Base-by-base conservation (phyloP, 2,329 filamentous ascomycete genomes). In the Aspergillus fumigatus region DNA sequence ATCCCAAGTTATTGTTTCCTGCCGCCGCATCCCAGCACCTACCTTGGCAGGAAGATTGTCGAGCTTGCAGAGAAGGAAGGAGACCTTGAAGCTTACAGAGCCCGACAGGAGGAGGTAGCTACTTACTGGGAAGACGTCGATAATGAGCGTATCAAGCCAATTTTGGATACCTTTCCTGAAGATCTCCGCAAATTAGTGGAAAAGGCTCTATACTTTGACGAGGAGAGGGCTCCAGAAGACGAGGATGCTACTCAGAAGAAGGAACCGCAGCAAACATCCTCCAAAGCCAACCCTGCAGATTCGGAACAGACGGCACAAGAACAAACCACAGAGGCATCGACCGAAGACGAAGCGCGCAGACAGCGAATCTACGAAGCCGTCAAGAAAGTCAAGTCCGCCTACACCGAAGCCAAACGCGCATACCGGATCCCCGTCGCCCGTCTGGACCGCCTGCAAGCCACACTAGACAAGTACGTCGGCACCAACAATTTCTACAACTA, bases 401-500 rank as follows among this genome's bases (percentile, higher is more conserved):
- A 96, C 72, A 82, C 93, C 56, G 77, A 83, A 5, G 92, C 92
- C 29, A 96, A 96, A 77, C 87, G 89, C 48, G 82, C 86, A 1
- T 97, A 97, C 72, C 90, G 93, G 51, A 88, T 96, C 55, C 87
- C 88, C 0, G 77, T 84, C 0, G 77, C 79, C 21, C 91, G 94
- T 8, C 80, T 94, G 50, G 77, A 83, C 27, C 86, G 88, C 58
- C 84, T 99, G 1, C 90, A 96, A 72, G 82, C 84, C 35, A 86
- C 87, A 0, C 82, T 99, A 9, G 76, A 85, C 66, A 80, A 82
- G 62, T 99, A 94, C 75, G 76, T 88, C 9, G 94, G 94, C 61
- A 97, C 92, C 3, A 83, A 82, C 67, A 96, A 96, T 78, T 99
- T 88, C 80, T 92, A 97, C 83, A 99, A 99, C 81, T 99, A 95